Conservation (phyloP, 2,329 filamentous ascomycete species). For the Echinosphaeria canescens region DNA sequence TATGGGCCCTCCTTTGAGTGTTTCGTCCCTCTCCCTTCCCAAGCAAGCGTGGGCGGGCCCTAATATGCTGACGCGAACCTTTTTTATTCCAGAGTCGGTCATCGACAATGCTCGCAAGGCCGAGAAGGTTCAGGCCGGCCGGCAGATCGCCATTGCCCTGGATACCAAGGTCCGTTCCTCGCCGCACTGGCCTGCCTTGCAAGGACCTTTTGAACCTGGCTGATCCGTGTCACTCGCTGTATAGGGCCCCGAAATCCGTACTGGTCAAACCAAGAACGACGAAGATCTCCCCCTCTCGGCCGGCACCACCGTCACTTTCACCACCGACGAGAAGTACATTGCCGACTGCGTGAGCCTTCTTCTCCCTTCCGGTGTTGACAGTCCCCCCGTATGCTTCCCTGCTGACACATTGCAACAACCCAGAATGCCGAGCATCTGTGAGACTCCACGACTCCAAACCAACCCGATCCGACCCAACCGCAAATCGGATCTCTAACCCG, state of each 20-base stretch:
- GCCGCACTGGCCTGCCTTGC: too few species aligned
- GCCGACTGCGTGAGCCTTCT: too few species aligned
- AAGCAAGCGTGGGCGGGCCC: slow-evolving; percentile 63
- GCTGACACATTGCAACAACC: too few species aligned
- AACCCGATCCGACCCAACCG: too few species aligned
- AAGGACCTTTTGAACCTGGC: too few species aligned
- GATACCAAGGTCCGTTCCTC: too few species aligned
- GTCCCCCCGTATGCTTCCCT: too few species aligned
- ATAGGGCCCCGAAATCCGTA: slow-evolving; percentile 36
- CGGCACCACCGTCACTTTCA: slow-evolving; percentile 76
- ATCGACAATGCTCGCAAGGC: slow-evolving; percentile 89
- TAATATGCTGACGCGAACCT: slow-evolving; percentile 33
- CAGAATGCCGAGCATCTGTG: too few species aligned
- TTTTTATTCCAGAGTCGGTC: slow-evolving; percentile 46
- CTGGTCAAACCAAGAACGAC: slow-evolving; percentile 50
- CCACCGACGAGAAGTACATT: slow-evolving; percentile 86
- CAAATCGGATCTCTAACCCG: too few species aligned
- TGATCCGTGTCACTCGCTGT: too few species aligned
- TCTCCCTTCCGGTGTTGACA: slow-evolving; percentile 73
- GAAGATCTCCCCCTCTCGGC: slow-evolving; percentile 58
- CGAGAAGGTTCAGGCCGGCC: slow-evolving; percentile 54
- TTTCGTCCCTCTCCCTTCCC: too few species aligned
- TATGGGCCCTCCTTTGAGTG: slow-evolving; percentile 6
- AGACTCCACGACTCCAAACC: too few species aligned
- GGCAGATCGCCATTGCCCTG: slow-evolving; percentile 87